Base-by-base conservation (phyloP, 805 yeast genomes). In the Candida ascalaphidarum region DNA sequence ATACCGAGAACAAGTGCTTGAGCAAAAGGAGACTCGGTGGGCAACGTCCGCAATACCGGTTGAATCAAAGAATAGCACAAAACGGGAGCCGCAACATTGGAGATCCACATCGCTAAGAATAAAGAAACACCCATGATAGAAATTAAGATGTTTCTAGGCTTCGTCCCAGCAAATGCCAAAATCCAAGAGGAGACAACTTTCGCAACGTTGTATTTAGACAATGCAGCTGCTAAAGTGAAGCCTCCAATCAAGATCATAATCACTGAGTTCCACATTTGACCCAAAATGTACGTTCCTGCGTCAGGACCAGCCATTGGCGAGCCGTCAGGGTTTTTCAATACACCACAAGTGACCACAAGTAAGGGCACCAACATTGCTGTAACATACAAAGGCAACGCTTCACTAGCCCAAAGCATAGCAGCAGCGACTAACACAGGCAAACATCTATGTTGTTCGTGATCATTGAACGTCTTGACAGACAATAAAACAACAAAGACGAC, bases 51-150 rank as follows among this genome's bases (percentile, higher is more conserved):
- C 39, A 89, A 60, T 14, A 89, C 61, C 0, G 97, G 96, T 53
- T 88, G 96, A 33, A 89, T 78, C 37, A 89, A 81, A 5, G 96
- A 85, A 45, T 72, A 84, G 56, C 95, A 82, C 31, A 89, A 66
- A 3, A 89, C 96, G 0, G 98, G 98, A 1, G 97, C 92, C 1
- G 98, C 98, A 23, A 89, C 97, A 51, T 89, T 89, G 15, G 94
- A 81, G 22, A 89, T 92, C 94, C 95, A 88, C 84, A 89, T 86
- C 4, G 95, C 77, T 22, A 83, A 76, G 44, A 89, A 75, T 22
- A 88, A 62, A 0, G 96, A 83, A 18, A 89, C 89, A 26, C 70
- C 58, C 96, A 92, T 85, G 35, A 85, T 77, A 4, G 89, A 73
- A 23, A 88, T 55, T 20, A 88, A 59, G 14, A 89, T 79, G 22